Percentiles rank a stretch among this genome's conserved stretches.
Conservation (phyloP, 176 grass and related monocot genomes). For the Bromus sterilis region DNA sequence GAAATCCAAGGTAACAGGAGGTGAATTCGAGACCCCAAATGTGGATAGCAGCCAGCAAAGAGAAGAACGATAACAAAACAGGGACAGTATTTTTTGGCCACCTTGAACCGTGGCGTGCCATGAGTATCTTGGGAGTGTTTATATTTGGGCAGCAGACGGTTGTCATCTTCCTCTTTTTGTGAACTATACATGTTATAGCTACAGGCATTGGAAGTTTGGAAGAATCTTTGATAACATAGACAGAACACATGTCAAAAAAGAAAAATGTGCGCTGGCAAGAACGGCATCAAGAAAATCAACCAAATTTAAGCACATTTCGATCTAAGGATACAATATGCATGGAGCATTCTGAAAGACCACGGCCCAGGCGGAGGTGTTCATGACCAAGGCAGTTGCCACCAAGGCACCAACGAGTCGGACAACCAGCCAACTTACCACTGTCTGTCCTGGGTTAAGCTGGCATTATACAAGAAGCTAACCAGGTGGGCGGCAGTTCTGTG, state of each 20-base stretch:
- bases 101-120: slow-evolving; percentile 21
- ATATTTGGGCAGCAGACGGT: slow-evolving; percentile 29
- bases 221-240: not conserved
- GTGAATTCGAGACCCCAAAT: not conserved
- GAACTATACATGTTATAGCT: not conserved
- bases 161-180: not conserved
- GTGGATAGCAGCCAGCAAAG: not conserved
- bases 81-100: not conserved
- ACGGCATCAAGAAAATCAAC: not conserved
- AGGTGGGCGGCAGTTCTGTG: not conserved
- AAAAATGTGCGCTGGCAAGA: not conserved
- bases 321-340: not conserved
- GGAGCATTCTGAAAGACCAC: too few relatives aligned
- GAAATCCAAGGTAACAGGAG: not conserved
- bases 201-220: not conserved
- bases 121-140: not conserved
- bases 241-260: not conserved
- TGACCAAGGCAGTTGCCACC: too few relatives aligned
- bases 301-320: not conserved
- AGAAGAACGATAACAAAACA: not conserved
- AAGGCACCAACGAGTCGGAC: too few relatives aligned
- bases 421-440: too few relatives aligned
- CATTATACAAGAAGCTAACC: too few relatives aligned
- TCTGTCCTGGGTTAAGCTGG: too few relatives aligned
- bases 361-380: too few relatives aligned